A percentile compares a stretch with the other conserved stretches of the same genome.
These are phyloP conservation scores for Posidonia oceanica DNA, from an alignment of 116 monocot species.

Conservation along the genomic window DNA sequence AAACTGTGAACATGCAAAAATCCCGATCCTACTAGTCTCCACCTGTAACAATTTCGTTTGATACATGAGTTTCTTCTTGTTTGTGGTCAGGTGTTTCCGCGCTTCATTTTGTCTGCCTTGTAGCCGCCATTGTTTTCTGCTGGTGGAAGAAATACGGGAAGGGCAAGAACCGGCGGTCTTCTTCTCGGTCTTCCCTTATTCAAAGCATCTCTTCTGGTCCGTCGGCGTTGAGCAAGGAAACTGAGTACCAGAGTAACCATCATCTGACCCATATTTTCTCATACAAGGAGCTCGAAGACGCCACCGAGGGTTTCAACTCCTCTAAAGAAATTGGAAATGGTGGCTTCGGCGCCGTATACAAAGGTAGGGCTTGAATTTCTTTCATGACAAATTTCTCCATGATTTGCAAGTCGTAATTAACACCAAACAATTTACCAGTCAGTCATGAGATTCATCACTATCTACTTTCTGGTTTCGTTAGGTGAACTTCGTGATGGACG, in stretches of 20 bases:
- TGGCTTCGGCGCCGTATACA: conserved; percentile 77
- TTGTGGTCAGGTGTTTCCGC: conserved; percentile 1
- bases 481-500: conserved; percentile 61
- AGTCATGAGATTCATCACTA: background rate
- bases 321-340: conserved; percentile 67
- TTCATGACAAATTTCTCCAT: no score
- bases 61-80: background rate
- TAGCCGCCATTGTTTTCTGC: background rate
- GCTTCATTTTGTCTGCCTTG: background rate
- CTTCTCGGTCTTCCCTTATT: background rate
- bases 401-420: background rate
- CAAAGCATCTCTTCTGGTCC: conserved; percentile 5
- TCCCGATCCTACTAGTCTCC: no score
- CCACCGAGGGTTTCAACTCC: conserved; percentile 45
- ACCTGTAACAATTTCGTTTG: no score
- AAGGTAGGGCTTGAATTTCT: conserved; percentile 26
- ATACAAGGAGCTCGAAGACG: conserved; percentile 70
- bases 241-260: conserved; percentile 5
- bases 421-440: background rate
- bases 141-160: background rate
- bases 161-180: background rate
- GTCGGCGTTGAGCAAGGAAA: conserved; percentile 17
- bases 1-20: no score
- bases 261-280: conserved; percentile 40
- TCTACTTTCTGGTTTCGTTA: background rate